These are phyloP conservation scores for Globisporangium spiculum DNA, from an alignment of 352 stramenopile genomes.

Conservation along the genomic window DNA sequence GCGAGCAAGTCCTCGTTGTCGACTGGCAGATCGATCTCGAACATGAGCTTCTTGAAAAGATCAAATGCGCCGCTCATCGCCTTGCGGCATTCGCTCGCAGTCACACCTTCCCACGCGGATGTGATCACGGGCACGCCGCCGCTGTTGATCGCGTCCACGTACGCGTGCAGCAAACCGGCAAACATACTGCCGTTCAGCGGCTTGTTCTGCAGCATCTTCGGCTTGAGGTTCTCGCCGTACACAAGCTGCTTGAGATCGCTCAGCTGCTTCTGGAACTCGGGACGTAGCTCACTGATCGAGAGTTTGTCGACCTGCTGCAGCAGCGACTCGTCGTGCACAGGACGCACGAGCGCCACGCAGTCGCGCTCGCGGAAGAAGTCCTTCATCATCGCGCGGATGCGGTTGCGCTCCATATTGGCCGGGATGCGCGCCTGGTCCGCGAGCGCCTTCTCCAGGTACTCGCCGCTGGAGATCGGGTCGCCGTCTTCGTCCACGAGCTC, in stretches of 20 bases:
- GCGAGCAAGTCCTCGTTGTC: slow-evolving; percentile 63
- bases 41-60: slow-evolving; percentile 58
- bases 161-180: slow-evolving; percentile 72
- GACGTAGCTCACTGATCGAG: slow-evolving; percentile 57
- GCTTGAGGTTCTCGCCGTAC: slow-evolving; percentile 63
- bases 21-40: slow-evolving; percentile 60
- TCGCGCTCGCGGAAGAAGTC: slow-evolving; percentile 81
- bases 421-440: slow-evolving; percentile 66
- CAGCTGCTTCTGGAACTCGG: slow-evolving; percentile 78
- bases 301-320: slow-evolving; percentile 78
- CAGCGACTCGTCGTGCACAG: slow-evolving; percentile 72
- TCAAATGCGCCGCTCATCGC: slow-evolving; percentile 59
- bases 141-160: slow-evolving; percentile 86
- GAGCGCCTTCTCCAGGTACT: slow-evolving; percentile 83
- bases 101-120: slow-evolving; percentile 85
- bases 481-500: slow-evolving; percentile 85
- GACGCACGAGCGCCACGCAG: slow-evolving; percentile 81
- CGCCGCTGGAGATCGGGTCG: slow-evolving; percentile 66
- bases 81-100: slow-evolving; percentile 77
- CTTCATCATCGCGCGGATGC: slow-evolving; percentile 81
- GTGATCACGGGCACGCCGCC: slow-evolving; percentile 86
- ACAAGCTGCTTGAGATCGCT: slow-evolving; percentile 62
- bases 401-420: slow-evolving; percentile 73
- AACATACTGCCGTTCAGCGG: slow-evolving; percentile 84
- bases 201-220: slow-evolving; percentile 84